Conservation (phyloP, 2,329 filamentous ascomycete genomes). For the Fusarium proliferatum region DNA sequence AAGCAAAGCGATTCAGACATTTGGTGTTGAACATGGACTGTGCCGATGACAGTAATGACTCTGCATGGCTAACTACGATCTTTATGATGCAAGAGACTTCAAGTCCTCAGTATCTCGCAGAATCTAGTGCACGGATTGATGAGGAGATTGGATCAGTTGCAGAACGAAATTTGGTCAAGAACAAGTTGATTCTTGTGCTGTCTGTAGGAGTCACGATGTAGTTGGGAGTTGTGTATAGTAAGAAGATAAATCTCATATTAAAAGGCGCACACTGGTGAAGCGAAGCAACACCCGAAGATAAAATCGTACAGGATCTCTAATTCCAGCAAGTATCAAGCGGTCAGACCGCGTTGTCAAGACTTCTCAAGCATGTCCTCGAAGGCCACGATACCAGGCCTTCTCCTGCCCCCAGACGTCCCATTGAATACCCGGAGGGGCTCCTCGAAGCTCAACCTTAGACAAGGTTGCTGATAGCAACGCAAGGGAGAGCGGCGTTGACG, state of each 20-base stretch:
- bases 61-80: background rate
- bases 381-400: background rate
- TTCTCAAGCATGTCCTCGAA: background rate
- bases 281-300: background rate
- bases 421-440: background rate
- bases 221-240: background rate
- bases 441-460: background rate
- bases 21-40: background rate
- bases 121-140: background rate
- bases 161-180: too few relatives aligned
- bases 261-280: background rate
- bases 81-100: background rate
- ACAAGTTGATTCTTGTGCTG: accelerated
- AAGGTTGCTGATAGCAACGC: background rate
- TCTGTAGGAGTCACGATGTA: background rate
- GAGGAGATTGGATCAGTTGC: background rate
- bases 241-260: background rate
- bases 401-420: background rate
- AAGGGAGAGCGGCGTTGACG: background rate
- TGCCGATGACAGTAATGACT: background rate
- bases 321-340: background rate
- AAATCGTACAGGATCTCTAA: background rate
- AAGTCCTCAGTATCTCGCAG: accelerated
- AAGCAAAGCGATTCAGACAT: background rate
- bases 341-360: background rate